phyloP scores from a whole-genome alignment of 805 yeast species.

The Candida multigemmis region DNA sequence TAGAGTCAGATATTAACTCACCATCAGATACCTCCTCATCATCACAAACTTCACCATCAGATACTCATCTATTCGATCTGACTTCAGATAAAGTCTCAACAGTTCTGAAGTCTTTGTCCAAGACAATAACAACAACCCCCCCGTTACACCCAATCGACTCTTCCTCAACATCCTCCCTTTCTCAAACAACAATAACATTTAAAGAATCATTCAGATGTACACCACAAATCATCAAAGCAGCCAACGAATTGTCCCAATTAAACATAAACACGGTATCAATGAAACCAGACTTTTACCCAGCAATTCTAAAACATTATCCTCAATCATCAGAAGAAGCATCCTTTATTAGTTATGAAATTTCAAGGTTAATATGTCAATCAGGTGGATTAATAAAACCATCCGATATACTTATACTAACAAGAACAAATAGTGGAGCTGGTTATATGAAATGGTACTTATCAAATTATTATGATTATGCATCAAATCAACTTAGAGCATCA shows the following conservation, averaged over 20 bases:
- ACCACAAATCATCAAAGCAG: conserved; percentile 42
- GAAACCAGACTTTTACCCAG: conserved; percentile 11
- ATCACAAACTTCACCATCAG: too few species aligned
- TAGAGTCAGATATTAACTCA: too few species aligned
- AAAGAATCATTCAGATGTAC: conserved; percentile 53
- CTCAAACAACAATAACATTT: too few species aligned
- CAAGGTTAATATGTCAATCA: conserved; percentile 29
- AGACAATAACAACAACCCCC: too few species aligned
- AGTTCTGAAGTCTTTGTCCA: too few species aligned
- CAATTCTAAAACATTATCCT: conserved; percentile 10
- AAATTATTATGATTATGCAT: conserved; percentile 30
- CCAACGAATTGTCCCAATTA: conserved; percentile 14
- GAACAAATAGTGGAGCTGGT: conserved; percentile 43
- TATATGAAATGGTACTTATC: conserved; percentile 24
- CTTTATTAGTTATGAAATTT: conserved; percentile 37
- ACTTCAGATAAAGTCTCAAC: too few species aligned
- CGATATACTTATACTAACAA: conserved; percentile 46
- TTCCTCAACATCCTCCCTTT: too few species aligned
- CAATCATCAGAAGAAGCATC: conserved; percentile 27
- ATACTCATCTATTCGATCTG: too few species aligned
- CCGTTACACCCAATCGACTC: too few species aligned
- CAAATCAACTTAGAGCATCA: conserved; percentile 33
- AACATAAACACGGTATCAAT: conserved; percentile 5
- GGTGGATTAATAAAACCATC: conserved; percentile 31
- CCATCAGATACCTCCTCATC: too few species aligned